A percentile compares a stretch with the other conserved stretches of the same genome.
Evolutionary conservation across 768 basidiomycete genomes (phyloP).

Genomic region (Lactifluus rugatus): DNA sequence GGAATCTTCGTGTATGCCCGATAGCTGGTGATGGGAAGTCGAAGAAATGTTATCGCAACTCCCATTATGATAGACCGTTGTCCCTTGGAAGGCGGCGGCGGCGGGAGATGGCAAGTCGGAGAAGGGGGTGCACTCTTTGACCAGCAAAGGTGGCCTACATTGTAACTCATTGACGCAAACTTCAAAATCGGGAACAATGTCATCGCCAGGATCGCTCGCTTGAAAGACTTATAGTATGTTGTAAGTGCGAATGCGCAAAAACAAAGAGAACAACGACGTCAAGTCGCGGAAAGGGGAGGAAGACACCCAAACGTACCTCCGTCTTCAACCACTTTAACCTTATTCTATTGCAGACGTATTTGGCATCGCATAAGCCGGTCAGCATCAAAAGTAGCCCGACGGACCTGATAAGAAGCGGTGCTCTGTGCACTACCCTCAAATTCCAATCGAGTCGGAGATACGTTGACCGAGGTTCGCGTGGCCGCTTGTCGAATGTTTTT

Average conservation of each 20-base stretch:
- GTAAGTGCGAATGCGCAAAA: background rate
- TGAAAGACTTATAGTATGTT: constrained; percentile 10
- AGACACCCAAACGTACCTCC: constrained; percentile 7
- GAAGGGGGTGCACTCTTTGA: constrained; percentile 6
- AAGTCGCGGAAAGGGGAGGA: constrained; percentile 7
- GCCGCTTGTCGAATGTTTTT: background rate
- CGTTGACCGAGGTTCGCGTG: constrained; percentile 11
- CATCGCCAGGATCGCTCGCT: constrained; percentile 19
- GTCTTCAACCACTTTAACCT: constrained; percentile 15
- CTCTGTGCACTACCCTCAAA: constrained; percentile 1
- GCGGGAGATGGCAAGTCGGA: background rate
- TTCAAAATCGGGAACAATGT: constrained; percentile 10
- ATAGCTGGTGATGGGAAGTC: constrained; percentile 13
- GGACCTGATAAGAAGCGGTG: constrained; percentile 15
- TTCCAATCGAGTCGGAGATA: constrained; percentile 16
- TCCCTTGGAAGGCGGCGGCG: background rate
- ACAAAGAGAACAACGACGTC: constrained; percentile 8
- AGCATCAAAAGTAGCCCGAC: constrained; percentile 4
- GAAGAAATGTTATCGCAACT: constrained; percentile 2
- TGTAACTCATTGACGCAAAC: background rate
- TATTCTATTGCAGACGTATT: constrained; percentile 1
- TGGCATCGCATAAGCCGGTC: constrained; percentile 8
- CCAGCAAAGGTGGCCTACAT: constrained; percentile 12
- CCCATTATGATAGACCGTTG: background rate
- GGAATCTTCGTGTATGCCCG: constrained; percentile 7